Conservation (phyloP, 805 yeast species). For the Diddensiella santjacobensis region DNA sequence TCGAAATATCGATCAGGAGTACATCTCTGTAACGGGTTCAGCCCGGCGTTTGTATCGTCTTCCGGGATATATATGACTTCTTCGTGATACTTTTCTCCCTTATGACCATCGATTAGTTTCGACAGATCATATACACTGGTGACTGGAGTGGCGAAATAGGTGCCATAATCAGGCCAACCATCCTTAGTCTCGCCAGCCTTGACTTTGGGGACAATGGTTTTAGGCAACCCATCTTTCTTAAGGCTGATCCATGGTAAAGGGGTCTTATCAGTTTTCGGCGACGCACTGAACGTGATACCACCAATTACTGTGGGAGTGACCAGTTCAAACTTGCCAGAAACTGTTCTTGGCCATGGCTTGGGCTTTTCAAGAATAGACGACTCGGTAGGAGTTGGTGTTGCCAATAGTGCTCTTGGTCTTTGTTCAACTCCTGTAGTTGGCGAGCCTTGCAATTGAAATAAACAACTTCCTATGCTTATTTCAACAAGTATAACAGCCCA, state of each 20-base stretch:
- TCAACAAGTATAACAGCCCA: no score
- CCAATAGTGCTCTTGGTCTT: neutral
- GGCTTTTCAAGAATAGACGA: slow-evolving; percentile 1
- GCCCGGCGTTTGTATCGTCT: slow-evolving; percentile 64
- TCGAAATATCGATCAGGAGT: slow-evolving; percentile 73
- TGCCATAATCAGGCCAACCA: slow-evolving; percentile 66
- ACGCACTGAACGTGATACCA: slow-evolving; percentile 58
- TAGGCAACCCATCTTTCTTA: slow-evolving; percentile 73
- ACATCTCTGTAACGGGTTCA: slow-evolving; percentile 81
- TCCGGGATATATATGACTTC: slow-evolving; percentile 60
- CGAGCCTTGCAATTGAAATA: no score
- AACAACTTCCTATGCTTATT: no score
- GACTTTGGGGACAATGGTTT: slow-evolving; percentile 70
- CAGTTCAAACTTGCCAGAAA: slow-evolving; percentile 55
- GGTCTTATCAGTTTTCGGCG: slow-evolving; percentile 47
- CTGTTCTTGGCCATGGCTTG: slow-evolving; percentile 69
- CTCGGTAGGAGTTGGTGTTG: neutral
- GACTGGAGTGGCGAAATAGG: slow-evolving; percentile 70
- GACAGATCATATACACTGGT: slow-evolving; percentile 55
- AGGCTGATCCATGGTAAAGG: slow-evolving; percentile 79
- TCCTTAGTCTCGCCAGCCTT: slow-evolving; percentile 69
- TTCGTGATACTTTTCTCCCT: slow-evolving; percentile 34
- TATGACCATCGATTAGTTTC: slow-evolving; percentile 47
- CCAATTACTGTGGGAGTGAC: slow-evolving; percentile 62
- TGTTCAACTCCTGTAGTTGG: no score